These are phyloP conservation scores for Salix koriyanagi DNA, from an alignment of 345 rosid genomes.

Conservation along the genomic window DNA sequence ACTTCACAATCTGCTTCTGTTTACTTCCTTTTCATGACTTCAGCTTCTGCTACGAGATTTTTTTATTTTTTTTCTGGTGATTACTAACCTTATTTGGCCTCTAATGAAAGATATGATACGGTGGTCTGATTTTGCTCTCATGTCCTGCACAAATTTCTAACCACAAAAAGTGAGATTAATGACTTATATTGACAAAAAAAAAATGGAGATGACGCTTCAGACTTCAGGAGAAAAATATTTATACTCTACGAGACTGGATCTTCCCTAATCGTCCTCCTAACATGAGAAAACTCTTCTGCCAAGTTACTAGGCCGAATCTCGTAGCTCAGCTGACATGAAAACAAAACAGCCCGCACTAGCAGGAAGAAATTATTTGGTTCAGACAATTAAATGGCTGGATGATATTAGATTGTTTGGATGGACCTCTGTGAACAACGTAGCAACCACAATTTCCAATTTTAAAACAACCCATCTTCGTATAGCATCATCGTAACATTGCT, in stretches of 20 bases:
- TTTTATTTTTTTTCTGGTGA: too few species aligned
- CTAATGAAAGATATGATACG: too few species aligned
- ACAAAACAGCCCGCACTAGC: neutral
- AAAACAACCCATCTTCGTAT: neutral
- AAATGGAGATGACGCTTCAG: too few species aligned
- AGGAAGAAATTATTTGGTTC: neutral
- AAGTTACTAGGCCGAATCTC: neutral
- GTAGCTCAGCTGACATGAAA: neutral
- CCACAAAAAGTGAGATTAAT: too few species aligned
- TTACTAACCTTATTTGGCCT: neutral
- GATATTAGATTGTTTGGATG: neutral
- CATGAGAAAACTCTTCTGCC: neutral
- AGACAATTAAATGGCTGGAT: too few species aligned
- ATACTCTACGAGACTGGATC: neutral
- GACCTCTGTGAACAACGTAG: neutral
- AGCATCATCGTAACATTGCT: neutral
- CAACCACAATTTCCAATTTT: neutral
- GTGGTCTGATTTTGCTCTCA: too few species aligned
- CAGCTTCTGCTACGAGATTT: too few species aligned
- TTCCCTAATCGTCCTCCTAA: neutral
- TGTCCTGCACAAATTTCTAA: too few species aligned
- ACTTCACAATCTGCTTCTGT: neutral
- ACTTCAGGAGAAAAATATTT: neutral
- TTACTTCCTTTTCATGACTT: too few species aligned
- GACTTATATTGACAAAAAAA: too few species aligned